These are phyloP conservation scores for Delonix regia DNA, from an alignment of 306 rosid genomes.

Conservation along the genomic window DNA sequence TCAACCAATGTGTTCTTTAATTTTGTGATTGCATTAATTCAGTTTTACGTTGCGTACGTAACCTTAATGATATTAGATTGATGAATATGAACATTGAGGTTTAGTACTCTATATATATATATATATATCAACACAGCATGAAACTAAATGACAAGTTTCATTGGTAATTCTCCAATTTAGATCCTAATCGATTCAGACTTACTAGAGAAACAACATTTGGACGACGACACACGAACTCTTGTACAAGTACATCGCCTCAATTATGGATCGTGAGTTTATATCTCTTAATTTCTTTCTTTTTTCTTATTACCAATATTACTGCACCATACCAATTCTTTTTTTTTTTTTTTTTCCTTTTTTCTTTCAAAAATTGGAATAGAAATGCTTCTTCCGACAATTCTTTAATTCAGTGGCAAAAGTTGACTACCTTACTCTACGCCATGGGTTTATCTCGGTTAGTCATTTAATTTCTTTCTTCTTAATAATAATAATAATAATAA, in stretches of 20 bases:
- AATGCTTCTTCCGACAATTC: constrained; percentile 68
- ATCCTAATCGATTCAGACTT: constrained; percentile 62
- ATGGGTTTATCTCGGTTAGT: constrained; percentile 61
- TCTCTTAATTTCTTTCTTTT: not conserved
- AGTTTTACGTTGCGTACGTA: no score
- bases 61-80: no score
- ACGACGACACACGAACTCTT: constrained; percentile 53
- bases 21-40: no score
- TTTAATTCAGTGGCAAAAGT: constrained; percentile 62
- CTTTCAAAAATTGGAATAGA: constrained; percentile 38
- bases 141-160: not conserved
- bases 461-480: not conserved
- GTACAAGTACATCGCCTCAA: constrained; percentile 37
- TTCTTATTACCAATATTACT: no score
- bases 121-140: no score
- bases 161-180: constrained; percentile 19
- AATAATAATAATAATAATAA: not conserved
- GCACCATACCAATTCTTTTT: no score
- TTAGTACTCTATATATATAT: no score
- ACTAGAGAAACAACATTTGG: constrained; percentile 66
- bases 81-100: no score
- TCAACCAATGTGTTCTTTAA: no score
- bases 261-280: constrained; percentile 57
- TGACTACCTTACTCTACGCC: constrained; percentile 66
- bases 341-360: not conserved